Evolutionary conservation across 1,284 basidiomycete species (phyloP), one percentile per base, ranked within the genome.

Genomic region (Gymnopus androsaceus): DNA sequence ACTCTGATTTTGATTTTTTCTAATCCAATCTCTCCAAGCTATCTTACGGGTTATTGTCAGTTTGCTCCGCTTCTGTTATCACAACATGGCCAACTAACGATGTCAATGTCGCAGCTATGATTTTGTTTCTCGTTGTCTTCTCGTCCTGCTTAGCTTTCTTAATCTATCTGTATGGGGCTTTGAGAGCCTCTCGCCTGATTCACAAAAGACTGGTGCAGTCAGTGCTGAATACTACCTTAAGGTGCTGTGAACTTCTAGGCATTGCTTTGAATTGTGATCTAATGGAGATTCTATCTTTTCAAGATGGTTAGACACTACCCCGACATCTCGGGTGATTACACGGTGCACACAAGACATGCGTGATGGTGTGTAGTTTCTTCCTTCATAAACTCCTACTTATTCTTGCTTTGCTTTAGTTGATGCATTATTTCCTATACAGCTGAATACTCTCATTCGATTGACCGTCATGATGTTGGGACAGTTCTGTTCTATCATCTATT

Each of bases 261-360:
- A 17, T 36, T 27, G 12, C 14, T 25, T 27, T n/a, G n/a, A 15
- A 14, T 6, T n/a, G 17, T 27, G 23, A 14, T 30, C n/a, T 44
- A 21, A 49, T 47, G 15, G 14, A 11, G n/a, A 33, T 36, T 12
- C 19, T 15, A 23, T n/a, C n/a, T n/a, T n/a, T n/a, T n/a, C n/a
- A n/a, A 72, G 70, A 50, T 83, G 80, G 75, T 65, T 82, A 7
- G 80, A 83, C 58, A 69, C 69, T 11, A 80, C 78, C 2, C 80
- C 80, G 0, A 72, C 75, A 1, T 78, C 78, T 33, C 70, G 79
- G 23, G 73, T 78, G 55, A 75, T 80, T 57, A 64, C 73, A 38
- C 67, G 79, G 52, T 78, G 77, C 63, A 78, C 78, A 12, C 76
- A 78, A 55, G 79, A 80, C 60, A 77, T 79, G n/a, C 63, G 63